phyloP scores from a whole-genome alignment of 139 green algal species.

The Gonium pectorale region DNA sequence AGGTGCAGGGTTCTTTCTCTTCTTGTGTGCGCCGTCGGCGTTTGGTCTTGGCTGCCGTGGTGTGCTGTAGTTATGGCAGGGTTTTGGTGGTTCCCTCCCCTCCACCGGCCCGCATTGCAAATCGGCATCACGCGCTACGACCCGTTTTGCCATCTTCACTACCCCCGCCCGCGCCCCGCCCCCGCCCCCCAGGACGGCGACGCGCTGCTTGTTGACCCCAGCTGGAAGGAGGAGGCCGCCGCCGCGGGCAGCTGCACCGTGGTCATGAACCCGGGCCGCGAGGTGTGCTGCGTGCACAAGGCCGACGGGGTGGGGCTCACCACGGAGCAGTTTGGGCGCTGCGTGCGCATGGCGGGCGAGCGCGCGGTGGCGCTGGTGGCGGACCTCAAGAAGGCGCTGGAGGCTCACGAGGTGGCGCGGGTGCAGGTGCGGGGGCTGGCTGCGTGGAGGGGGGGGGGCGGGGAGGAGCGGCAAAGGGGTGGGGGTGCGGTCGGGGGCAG shows the following conservation, averaged over 20 bases:
- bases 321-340: constrained; percentile 58
- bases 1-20: too few species aligned
- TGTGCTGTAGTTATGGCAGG: too few species aligned
- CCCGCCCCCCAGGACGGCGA: constrained; percentile 57
- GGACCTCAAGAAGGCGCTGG: constrained; percentile 66
- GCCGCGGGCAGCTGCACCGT: constrained; percentile 37
- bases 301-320: constrained; percentile 70
- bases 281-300: constrained; percentile 87
- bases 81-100: too few species aligned
- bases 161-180: neutral
- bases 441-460: neutral
- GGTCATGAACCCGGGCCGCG: constrained; percentile 62
- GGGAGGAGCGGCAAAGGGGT: neutral
- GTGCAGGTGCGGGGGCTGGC: constrained; percentile 48
- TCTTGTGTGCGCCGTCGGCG: too few species aligned
- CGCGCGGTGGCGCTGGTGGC: constrained; percentile 59
- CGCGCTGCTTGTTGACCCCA: constrained; percentile 81
- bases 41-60: too few species aligned
- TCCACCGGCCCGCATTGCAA: too few species aligned
- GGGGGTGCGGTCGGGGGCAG: neutral
- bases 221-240: constrained; percentile 79
- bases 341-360: constrained; percentile 32
- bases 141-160: too few species aligned
- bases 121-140: too few species aligned
- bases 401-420: constrained; percentile 67